Evolutionary conservation across 2,329 filamentous ascomycete species (phyloP), one percentile per base, ranked within the genome.

Genomic region (Neonectria sp.): DNA sequence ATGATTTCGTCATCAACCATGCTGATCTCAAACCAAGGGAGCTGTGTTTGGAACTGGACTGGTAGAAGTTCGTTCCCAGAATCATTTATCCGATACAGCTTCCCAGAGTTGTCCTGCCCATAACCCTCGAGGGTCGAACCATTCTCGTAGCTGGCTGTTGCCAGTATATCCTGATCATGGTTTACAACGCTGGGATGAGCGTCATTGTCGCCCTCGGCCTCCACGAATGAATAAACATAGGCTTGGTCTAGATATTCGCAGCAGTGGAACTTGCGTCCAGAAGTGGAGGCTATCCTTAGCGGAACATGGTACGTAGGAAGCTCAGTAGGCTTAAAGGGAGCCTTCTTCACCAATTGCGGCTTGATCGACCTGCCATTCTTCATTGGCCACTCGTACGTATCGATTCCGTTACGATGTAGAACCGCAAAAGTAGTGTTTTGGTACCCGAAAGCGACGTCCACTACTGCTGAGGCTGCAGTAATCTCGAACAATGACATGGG

Each of bases 401-500:
- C 88, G 27, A 97, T 82, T 2, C 88, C 89, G 17, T 82, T 77
- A 31, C 88, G 85, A 73, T 95, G 93, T 24, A 98, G 83, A 9
- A 97, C 88, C 4, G 91, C 94, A 76, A 98, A 86, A 8, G 85
- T 84, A 1, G 86, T 86, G 55, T 92, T 91, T 55, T 87, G 86
- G 15, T 84, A 85, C 56, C 90, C 92, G 71, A 98, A 90, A 0
- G 92, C 90, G 58, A 96, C 89, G 81, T 98, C 95, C 21, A 93
- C 82, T 3, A 90, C 87, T 60, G 91, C 90, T 0, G 86, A 86
- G 15, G 88, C 83, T 31, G 92, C 81, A 13, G 83, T 75, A 21
- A 98, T 75, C 64, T 97, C 93, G 71, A 92, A 92, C 69, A 95
- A 86, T 17, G 94, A 90, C 95, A 98, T 98, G 1, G 96, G 96